These are phyloP conservation scores for Ceratocystis eucalypticola DNA, from an alignment of 2,329 filamentous ascomycete species.

Conservation along the genomic window DNA sequence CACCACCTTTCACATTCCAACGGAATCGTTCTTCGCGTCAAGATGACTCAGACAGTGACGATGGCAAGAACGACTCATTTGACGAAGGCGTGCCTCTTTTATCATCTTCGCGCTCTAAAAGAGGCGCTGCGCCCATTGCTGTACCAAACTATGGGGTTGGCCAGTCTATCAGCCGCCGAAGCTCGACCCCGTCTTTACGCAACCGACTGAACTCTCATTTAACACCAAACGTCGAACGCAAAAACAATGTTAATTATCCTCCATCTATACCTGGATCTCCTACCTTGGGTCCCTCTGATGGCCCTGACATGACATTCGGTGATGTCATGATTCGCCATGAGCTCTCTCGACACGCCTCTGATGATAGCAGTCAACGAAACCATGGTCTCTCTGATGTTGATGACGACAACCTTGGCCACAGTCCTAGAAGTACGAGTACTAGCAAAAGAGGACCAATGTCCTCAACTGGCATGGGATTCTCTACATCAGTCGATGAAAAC, in stretches of 20 bases:
- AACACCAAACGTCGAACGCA: slow-evolving; percentile 12
- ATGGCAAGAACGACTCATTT: slow-evolving; percentile 36
- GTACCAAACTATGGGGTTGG: slow-evolving; percentile 32
- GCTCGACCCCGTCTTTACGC: slow-evolving; percentile 38
- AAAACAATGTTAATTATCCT: slow-evolving; percentile 54
- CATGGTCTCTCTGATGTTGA: slow-evolving; percentile 43
- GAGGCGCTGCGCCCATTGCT: slow-evolving; percentile 21
- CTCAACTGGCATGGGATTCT: slow-evolving; percentile 1
- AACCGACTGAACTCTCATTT: slow-evolving; percentile 10
- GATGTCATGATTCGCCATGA: slow-evolving; percentile 60
- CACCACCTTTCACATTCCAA: slow-evolving; percentile 25
- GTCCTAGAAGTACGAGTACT: slow-evolving; percentile 30
- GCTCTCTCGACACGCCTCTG: slow-evolving; percentile 23
- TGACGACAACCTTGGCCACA: slow-evolving; percentile 86
- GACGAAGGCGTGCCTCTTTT: slow-evolving; percentile 45
- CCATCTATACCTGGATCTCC: slow-evolving; percentile 54
- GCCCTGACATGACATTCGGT: slow-evolving; percentile 45
- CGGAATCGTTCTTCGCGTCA: slow-evolving; percentile 17
- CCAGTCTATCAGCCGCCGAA: slow-evolving; percentile 31
- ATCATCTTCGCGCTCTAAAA: slow-evolving; percentile 28
- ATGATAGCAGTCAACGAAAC: slow-evolving; percentile 15
- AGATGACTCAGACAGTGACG: slow-evolving; percentile 28
- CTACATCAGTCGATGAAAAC: slow-evolving; percentile 39
- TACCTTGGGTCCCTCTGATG: slow-evolving; percentile 35
- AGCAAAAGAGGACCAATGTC: slow-evolving; percentile 10